Evolutionary conservation across 192 early-diverging fungal genomes (phyloP).

Genomic region (Gamsiella multidivaricata): DNA sequence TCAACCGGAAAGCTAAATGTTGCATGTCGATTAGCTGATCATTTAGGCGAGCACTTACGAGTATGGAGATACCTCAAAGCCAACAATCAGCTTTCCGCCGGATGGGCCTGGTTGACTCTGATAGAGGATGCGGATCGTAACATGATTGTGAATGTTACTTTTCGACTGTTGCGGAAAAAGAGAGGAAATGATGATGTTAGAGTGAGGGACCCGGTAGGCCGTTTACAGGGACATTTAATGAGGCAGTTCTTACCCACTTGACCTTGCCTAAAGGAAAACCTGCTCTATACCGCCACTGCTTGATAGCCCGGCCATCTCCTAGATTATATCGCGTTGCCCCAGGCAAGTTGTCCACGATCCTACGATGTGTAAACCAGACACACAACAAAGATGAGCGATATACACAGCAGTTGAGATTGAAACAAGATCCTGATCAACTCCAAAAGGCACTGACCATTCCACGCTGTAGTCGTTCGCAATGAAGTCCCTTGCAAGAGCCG

Average conservation of each 20-base stretch:
- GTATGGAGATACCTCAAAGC: conserved; percentile 78
- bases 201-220: background rate
- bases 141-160: conserved; percentile 75
- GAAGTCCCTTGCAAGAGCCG: conserved; percentile 59
- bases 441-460: conserved; percentile 60
- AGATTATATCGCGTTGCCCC: conserved; percentile 63
- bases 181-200: background rate
- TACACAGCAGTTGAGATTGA: background rate
- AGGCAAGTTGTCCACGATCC: conserved; percentile 76
- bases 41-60: conserved; percentile 66
- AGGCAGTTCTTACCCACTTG: conserved; percentile 34
- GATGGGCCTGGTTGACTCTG: conserved; percentile 47
- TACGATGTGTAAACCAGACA: background rate
- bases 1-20: too few species aligned
- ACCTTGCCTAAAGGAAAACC: conserved; percentile 71
- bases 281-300: conserved; percentile 59
- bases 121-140: conserved; percentile 70
- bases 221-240: background rate
- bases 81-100: conserved; percentile 65
- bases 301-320: conserved; percentile 42
- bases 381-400: conserved; percentile 3
- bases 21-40: too few species aligned
- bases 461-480: conserved; percentile 69
- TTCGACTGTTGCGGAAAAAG: too few species aligned
- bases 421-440: background rate